These are phyloP conservation scores for Penicillium janthinellum DNA, from an alignment of 2,329 filamentous ascomycete genomes.

Conservation along the genomic window DNA sequence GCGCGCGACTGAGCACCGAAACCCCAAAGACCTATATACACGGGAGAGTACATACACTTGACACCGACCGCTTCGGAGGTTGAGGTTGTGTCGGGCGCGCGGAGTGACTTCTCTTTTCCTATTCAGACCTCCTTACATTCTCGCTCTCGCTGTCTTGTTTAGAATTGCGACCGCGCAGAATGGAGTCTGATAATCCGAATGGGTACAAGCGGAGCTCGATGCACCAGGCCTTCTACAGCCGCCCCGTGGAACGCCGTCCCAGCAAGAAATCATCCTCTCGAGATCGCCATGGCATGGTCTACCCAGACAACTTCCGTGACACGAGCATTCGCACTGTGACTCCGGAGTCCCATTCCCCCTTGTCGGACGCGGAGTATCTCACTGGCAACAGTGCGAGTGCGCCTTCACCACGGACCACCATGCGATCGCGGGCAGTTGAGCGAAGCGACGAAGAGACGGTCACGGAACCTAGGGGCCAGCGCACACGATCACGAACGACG, in stretches of 20 bases:
- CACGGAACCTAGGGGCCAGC: constrained; percentile 37
- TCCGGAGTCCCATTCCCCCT: constrained; percentile 48
- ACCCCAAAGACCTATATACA: background rate
- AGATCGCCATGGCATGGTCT: constrained; percentile 50
- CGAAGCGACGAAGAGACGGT: constrained; percentile 38
- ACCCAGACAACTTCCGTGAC: constrained; percentile 49
- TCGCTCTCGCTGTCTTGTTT: constrained; percentile 21
- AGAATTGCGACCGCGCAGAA: constrained; percentile 29
- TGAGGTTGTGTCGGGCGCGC: constrained; percentile 27
- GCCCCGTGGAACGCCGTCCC: constrained; percentile 46
- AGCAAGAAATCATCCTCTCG: constrained; percentile 52
- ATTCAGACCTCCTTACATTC: constrained; percentile 21
- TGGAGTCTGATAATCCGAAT: constrained; percentile 47
- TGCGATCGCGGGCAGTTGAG: constrained; percentile 38
- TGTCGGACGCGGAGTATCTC: constrained; percentile 41
- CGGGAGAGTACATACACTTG: constrained; percentile 13
- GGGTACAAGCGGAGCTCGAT: constrained; percentile 44
- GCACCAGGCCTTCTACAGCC: constrained; percentile 41
- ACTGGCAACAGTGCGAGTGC: constrained; percentile 34
- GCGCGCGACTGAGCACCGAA: constrained; percentile 32
- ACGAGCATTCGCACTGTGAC: constrained; percentile 50
- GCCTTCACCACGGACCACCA: constrained; percentile 41
- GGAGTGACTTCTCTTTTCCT: constrained; percentile 29
- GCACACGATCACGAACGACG: constrained; percentile 45
- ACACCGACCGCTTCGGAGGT: constrained; percentile 24